Conservation (phyloP, 805 yeast genomes). For the Metschnikowia baotianmanensis region DNA sequence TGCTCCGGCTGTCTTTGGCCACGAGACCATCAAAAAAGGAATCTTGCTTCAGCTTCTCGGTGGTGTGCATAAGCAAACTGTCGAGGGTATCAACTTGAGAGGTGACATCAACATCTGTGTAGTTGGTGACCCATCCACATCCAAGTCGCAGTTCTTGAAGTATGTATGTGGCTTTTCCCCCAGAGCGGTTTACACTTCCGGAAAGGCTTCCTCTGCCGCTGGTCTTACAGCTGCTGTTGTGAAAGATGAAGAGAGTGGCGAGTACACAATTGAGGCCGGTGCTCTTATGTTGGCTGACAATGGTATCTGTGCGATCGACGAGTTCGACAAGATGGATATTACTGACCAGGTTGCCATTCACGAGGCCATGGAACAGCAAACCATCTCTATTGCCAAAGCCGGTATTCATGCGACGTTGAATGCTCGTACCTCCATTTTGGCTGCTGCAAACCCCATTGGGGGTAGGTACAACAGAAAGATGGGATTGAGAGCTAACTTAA, state of each 20-base stretch:
- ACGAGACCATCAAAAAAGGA: conserved; percentile 91
- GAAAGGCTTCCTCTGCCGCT: conserved; percentile 98
- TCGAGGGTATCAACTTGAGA: conserved; percentile 91
- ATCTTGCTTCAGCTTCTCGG: conserved; percentile 83
- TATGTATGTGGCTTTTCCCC: conserved; percentile 91
- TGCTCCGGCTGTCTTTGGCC: conserved; percentile 97
- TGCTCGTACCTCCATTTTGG: conserved; percentile 93
- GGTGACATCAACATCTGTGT: conserved; percentile 96
- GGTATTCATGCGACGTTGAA: conserved; percentile 97
- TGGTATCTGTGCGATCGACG: conserved; percentile 98
- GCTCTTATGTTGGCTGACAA: conserved; percentile 98
- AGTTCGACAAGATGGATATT: conserved; percentile 96
- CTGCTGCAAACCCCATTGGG: conserved; percentile 99
- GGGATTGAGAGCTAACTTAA: conserved; percentile 79
- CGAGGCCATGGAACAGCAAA: conserved; percentile 99
- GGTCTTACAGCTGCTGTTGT: conserved; percentile 98
- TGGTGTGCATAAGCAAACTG: conserved; percentile 91
- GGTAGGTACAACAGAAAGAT: conserved; percentile 90
- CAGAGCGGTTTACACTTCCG: conserved; percentile 93
- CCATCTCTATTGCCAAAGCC: conserved; percentile 97
- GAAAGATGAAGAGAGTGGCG: conserved; percentile 95
- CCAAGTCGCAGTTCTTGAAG: conserved; percentile 93
- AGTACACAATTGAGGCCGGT: conserved; percentile 96
- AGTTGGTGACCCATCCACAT: conserved; percentile 97
- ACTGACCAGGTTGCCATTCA: conserved; percentile 97